phyloP scores from a whole-genome alignment of 768 basidiomycete genomes.

The Tricholoma sp. region DNA sequence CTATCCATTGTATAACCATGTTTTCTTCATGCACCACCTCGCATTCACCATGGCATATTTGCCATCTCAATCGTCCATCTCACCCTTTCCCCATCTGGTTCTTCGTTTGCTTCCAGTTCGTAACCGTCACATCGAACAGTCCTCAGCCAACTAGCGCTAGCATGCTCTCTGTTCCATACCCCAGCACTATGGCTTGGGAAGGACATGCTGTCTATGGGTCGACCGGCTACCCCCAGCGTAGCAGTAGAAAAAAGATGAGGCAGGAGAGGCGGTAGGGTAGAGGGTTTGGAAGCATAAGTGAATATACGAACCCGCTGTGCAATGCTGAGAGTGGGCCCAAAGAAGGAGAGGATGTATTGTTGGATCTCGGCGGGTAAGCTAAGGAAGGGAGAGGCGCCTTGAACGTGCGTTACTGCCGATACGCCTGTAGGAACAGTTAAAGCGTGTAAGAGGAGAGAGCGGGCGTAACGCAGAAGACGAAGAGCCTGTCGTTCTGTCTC shows the following conservation, averaged over 20 bases:
- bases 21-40: neutral
- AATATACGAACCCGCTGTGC: constrained; percentile 50
- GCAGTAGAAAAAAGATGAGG: constrained; percentile 10
- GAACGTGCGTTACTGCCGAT: neutral
- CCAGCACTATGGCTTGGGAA: constrained; percentile 23
- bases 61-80: neutral
- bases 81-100: neutral
- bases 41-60: neutral
- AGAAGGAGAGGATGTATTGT: constrained; percentile 50
- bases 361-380: constrained; percentile 53
- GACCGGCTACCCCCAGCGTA: constrained; percentile 15
- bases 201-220: no score
- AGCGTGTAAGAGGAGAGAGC: constrained; percentile 43
- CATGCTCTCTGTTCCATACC: constrained; percentile 35
- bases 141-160: constrained; percentile 42
- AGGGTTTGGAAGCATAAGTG: constrained; percentile 40
- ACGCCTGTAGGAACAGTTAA: neutral
- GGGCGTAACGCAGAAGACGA: constrained; percentile 42
- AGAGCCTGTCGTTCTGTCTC: constrained; percentile 43
- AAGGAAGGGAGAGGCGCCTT: constrained; percentile 27
- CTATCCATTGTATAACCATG: neutral
- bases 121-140: constrained; percentile 41
- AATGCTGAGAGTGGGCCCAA: constrained; percentile 52
- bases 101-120: constrained; percentile 22
- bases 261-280: constrained; percentile 39